Percentiles rank a stretch among this genome's conserved stretches.
These are phyloP conservation scores for Aquanectria penicillioides DNA, from an alignment of 2,329 filamentous ascomycete species.

Conservation along the genomic window DNA sequence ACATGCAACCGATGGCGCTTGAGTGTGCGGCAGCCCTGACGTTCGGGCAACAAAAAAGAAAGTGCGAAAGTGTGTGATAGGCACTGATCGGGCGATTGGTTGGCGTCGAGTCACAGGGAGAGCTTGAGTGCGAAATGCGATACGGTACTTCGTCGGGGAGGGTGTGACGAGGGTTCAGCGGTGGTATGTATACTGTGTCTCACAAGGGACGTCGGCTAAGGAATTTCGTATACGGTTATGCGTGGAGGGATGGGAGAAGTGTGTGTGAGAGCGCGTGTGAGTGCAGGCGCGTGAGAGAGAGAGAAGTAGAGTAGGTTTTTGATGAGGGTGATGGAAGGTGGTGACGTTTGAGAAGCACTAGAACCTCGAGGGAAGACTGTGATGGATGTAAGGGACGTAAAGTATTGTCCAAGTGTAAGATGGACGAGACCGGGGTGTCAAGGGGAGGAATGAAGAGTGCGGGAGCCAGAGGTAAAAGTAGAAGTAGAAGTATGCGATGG, in stretches of 20 bases:
- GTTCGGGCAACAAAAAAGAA: slow-evolving; percentile 10
- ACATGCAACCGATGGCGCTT: slow-evolving; percentile 4
- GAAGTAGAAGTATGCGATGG: no score
- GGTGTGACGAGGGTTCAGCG: slow-evolving; percentile 6
- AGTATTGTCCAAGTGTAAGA: background rate
- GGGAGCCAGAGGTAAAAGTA: slow-evolving; percentile 10
- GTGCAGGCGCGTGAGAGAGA: no score
- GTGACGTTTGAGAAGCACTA: slow-evolving; percentile 11
- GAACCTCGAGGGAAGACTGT: background rate
- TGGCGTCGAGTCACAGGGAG: slow-evolving; percentile 9
- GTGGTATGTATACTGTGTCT: slow-evolving; percentile 15
- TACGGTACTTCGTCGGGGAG: slow-evolving; percentile 1
- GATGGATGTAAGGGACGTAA: background rate
- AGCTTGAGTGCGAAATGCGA: slow-evolving; percentile 1
- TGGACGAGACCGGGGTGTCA: background rate
- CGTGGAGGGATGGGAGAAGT: slow-evolving; percentile 3
- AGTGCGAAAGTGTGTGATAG: slow-evolving; percentile 5
- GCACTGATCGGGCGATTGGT: slow-evolving; percentile 3
- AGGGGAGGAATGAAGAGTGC: background rate
- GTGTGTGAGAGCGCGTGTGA: no score
- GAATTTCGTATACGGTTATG: background rate
- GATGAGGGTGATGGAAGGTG: background rate
- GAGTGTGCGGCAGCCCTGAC: background rate
- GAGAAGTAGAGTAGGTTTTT: no score
- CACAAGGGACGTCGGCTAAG: slow-evolving; percentile 11